phyloP scores from a whole-genome alignment of 1,139 yeast species.

The Yamadazyma jaroonii region DNA sequence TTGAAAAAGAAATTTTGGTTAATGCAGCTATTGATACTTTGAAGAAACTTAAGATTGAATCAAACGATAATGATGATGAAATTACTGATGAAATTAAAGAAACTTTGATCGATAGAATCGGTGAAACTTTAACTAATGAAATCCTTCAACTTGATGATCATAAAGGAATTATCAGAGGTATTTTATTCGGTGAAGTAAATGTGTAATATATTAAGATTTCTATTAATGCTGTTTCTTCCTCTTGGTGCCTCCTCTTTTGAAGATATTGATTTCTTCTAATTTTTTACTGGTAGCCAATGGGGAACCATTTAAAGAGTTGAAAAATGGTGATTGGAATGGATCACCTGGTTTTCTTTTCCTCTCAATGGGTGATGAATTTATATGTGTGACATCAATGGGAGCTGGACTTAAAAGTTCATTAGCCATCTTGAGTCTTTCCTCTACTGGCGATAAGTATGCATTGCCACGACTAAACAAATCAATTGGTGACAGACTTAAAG shows the following conservation, averaged over 20 bases:
- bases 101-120: constrained; percentile 57
- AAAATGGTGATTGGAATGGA: constrained; percentile 31
- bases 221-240: constrained; percentile 2
- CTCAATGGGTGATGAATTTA: constrained; percentile 19
- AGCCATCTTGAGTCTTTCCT: constrained; percentile 1
- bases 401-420: constrained; percentile 6
- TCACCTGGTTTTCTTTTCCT: constrained; percentile 30
- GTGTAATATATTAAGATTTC: constrained; percentile 17
- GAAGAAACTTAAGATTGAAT: constrained; percentile 38
- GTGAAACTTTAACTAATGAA: constrained; percentile 52
- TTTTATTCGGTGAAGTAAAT: constrained; percentile 69
- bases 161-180: constrained; percentile 57
- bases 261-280: constrained; percentile 2
- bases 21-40: constrained; percentile 56
- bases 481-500: constrained; percentile 7
- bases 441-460: constrained; percentile 5
- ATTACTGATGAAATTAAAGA: constrained; percentile 40
- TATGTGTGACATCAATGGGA: constrained; percentile 5
- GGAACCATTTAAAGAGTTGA: constrained; percentile 23
- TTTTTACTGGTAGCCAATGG: constrained; percentile 12
- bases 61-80: constrained; percentile 28
- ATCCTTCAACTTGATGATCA: constrained; percentile 55
- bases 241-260: constrained; percentile 7
- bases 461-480: background rate
- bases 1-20: constrained; percentile 46